Base-by-base conservation (phyloP, 2,329 filamentous ascomycete species). In the Fusarium sp. region DNA sequence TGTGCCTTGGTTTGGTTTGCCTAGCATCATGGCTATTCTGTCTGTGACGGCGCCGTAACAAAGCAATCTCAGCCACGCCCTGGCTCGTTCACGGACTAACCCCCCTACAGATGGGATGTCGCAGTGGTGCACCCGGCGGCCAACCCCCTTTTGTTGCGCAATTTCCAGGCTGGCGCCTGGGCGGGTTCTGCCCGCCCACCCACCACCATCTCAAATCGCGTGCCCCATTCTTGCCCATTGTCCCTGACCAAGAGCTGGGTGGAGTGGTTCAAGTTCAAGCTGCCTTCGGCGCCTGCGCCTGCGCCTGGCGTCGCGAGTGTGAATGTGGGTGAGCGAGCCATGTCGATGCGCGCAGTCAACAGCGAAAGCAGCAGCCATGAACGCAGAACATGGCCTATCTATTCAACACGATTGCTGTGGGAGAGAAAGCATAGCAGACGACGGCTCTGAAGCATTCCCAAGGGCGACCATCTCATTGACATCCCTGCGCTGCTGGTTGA, bases 11-110 rank as follows among this genome's bases (percentile, higher is more conserved):
- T 64, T 37, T 68, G 63, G 60, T 13, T 61, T 55, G 30, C 67
- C 41, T 68, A 60, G 60, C 59, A 70, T 65, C 41, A 31, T 62
- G 44, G 34, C n/a, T 53, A 71, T 71, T 68, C 61, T 67, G 27
- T 66, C 67, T 71, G 50, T 48, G 66, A 68, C 64, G 64, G 37
- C 61, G 60, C 44, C 61, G 62, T 43, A 62, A 69, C 62, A 68
- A 66, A 65, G 66, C 61, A 70, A 71, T 71, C 51, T 69, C 63
- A 70, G 70, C 70, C 70, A 73, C 62, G 74, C 70, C 72, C 72
- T 71, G 72, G 70, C 60, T 60, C 57, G 44, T 54, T 44, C 54
- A 63, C 41, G 55, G 53, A 66, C 58, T 60, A 57, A 55, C 58
- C 48, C 62, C 71, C 70, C 60, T 71, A 57, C 46, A 47, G 40